These are phyloP conservation scores for Ustilago lituana DNA, from an alignment of 1,284 basidiomycete species.

Conservation along the genomic window DNA sequence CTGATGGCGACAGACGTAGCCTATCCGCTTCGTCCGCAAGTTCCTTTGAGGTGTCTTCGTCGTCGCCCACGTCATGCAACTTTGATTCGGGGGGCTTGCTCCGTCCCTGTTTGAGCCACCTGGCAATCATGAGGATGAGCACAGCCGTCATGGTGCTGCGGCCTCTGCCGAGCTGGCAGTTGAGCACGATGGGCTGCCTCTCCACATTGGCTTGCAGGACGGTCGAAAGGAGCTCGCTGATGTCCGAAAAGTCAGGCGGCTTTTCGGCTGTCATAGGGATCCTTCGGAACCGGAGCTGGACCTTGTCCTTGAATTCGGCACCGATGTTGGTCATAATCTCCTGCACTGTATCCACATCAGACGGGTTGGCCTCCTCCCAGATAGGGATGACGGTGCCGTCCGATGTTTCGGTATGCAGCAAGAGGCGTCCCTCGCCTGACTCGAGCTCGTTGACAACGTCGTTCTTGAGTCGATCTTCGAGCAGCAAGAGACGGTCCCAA, in stretches of 20 bases:
- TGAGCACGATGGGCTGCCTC: slow-evolving; percentile 84
- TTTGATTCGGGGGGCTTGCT: slow-evolving; percentile 63
- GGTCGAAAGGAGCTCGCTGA: slow-evolving; percentile 76
- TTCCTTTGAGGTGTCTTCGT: slow-evolving; percentile 1
- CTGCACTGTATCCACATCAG: slow-evolving; percentile 83
- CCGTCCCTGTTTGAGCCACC: slow-evolving; percentile 74
- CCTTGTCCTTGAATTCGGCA: slow-evolving; percentile 57
- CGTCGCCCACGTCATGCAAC: slow-evolving; percentile 24
- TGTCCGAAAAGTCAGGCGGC: slow-evolving; percentile 67
- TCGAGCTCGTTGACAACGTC: slow-evolving; percentile 87
- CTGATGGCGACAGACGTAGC: slow-evolving; percentile 17
- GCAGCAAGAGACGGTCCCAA: slow-evolving; percentile 58
- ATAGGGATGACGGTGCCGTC: slow-evolving; percentile 91
- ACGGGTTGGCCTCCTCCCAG: slow-evolving; percentile 88
- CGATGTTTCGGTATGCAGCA: slow-evolving; percentile 88
- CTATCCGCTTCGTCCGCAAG: slow-evolving; percentile 4
- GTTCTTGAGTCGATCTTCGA: slow-evolving; percentile 86
- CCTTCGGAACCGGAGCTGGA: slow-evolving; percentile 81
- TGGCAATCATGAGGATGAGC: slow-evolving; percentile 83
- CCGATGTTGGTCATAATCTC: slow-evolving; percentile 79
- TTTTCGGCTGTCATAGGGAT: slow-evolving; percentile 85
- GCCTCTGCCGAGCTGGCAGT: slow-evolving; percentile 95
- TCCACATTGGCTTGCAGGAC: slow-evolving; percentile 79
- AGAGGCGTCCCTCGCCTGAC: slow-evolving; percentile 83
- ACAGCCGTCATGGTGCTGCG: slow-evolving; percentile 89